Evolutionary conservation across 768 basidiomycete genomes (phyloP), one percentile per base, ranked within the genome.

Genomic region (Leccinum broughii): DNA sequence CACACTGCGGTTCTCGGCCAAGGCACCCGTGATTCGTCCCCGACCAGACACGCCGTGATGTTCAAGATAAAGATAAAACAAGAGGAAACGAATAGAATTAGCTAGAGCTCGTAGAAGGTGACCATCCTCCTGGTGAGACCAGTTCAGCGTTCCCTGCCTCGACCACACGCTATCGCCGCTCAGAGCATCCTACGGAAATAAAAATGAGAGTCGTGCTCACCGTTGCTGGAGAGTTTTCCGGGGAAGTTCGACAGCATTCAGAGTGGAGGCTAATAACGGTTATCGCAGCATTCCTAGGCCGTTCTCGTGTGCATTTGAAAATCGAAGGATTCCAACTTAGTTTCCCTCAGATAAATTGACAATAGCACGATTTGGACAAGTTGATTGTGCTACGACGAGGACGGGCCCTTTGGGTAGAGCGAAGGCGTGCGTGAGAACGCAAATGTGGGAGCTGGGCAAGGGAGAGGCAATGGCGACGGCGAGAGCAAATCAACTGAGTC

Each of bases 61-160:
- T 50, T 79, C 77, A 9, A 80, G 57, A 41, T 76, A 56, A 73
- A 68, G 55, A 74, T 59, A 49, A 72, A 55, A 56, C 77, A 78
- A 39, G 74, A 68, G n/a, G 63, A 64, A 28, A 69, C 64, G 24
- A 81, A 71, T 11, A 77, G 57, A 35, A 76, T 64, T 39, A 79
- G 62, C 58, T 80, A 77, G n/a, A 71, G 59, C 62, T 81, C 78
- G 56, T 80, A 80, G 68, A 81, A 80, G 52, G 63, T 63, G 32
- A 64, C 54, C 74, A 74, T 75, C 32, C 60, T 34, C 44, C 50
- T 26, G 1, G 54, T 24, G 24, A 22, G 17, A 37, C 17, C n/a
- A 35, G 13, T 46, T n/a, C 34, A 35, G 35, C 35, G 14, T 35
- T 35, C 6, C 13, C 35, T 35, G 34, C 13, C 15, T 14, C 52